A percentile compares a stretch with the other conserved stretches of the same genome.
Conservation (phyloP, 2,329 filamentous ascomycete species). For the Microdochium bolleyi region DNA sequence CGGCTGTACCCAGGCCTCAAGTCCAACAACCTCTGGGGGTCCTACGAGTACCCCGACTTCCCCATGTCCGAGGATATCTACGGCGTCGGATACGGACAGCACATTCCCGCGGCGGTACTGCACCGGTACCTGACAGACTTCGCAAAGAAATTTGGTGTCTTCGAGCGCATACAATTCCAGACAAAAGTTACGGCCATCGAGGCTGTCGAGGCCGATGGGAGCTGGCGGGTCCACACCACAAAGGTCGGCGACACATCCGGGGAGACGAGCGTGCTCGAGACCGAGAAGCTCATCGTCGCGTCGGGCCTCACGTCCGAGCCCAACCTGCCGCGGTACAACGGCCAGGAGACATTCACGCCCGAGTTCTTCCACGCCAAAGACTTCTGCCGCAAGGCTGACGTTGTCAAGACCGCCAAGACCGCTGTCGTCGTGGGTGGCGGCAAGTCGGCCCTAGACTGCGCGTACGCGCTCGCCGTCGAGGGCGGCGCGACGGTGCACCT, state of each 20-base stretch:
- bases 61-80: conserved; percentile 18
- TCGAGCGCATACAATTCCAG: conserved; percentile 36
- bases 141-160: conserved; percentile 42
- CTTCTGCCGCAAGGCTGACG: conserved; percentile 27
- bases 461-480: conserved; percentile 39
- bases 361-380: conserved; percentile 51
- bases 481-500: conserved; percentile 46
- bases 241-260: not conserved
- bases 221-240: not conserved
- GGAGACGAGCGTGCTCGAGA: not conserved
- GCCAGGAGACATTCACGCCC: conserved; percentile 38
- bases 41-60: conserved; percentile 29
- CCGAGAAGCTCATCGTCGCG: conserved; percentile 47
- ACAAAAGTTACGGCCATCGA: conserved; percentile 41
- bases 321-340: conserved; percentile 41
- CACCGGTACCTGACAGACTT: conserved; percentile 50
- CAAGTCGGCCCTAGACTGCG: conserved; percentile 58
- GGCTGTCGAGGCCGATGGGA: conserved; percentile 5
- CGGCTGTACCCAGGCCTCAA: conserved; percentile 32
- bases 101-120: conserved; percentile 50
- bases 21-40: conserved; percentile 31
- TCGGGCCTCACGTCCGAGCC: conserved; percentile 53
- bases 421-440: conserved; percentile 49
- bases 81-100: conserved; percentile 37
- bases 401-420: conserved; percentile 23